Evolutionary conservation across 768 basidiomycete species (phyloP).

Genomic region (Russula lepida): DNA sequence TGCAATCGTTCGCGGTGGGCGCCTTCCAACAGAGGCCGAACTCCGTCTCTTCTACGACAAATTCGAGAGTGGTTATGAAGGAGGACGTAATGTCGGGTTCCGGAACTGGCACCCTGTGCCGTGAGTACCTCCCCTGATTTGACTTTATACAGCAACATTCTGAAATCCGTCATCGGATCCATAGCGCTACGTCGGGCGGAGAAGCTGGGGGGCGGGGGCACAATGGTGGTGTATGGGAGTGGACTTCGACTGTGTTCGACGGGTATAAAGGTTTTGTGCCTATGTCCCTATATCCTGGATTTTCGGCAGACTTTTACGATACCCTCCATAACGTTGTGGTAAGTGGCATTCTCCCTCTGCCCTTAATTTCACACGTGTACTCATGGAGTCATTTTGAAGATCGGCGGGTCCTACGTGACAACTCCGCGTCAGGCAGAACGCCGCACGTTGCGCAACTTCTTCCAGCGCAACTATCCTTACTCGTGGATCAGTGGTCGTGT

Average conservation of each 20-base stretch:
- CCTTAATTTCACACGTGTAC: not conserved
- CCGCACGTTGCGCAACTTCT: slow-evolving; percentile 79
- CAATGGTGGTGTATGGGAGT: slow-evolving; percentile 98
- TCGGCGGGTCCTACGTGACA: slow-evolving; percentile 87
- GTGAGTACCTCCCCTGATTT: slow-evolving; percentile 38
- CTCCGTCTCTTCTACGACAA: slow-evolving; percentile 70
- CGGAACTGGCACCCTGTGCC: slow-evolving; percentile 91
- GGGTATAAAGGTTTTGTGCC: slow-evolving; percentile 65
- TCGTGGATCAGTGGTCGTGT: slow-evolving; percentile 76
- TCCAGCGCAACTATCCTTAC: slow-evolving; percentile 85
- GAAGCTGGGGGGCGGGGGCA: slow-evolving; percentile 50
- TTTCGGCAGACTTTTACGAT: slow-evolving; percentile 89
- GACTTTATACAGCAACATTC: not conserved
- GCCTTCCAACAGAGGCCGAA: slow-evolving; percentile 87
- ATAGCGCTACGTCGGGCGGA: slow-evolving; percentile 61
- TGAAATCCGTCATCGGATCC: slow-evolving; percentile 1
- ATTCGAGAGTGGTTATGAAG: slow-evolving; percentile 65
- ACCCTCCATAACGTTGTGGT: slow-evolving; percentile 79
- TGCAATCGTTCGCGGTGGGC: slow-evolving; percentile 82
- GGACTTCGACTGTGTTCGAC: slow-evolving; percentile 80
- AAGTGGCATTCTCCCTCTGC: slow-evolving; percentile 29
- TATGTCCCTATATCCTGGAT: slow-evolving; percentile 83
- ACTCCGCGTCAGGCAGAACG: slow-evolving; percentile 75
- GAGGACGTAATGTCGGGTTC: slow-evolving; percentile 78
- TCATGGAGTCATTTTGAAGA: slow-evolving; percentile 34